Evolutionary conservation across 768 basidiomycete species (phyloP).

Genomic region (Pleurotus sapidus): DNA sequence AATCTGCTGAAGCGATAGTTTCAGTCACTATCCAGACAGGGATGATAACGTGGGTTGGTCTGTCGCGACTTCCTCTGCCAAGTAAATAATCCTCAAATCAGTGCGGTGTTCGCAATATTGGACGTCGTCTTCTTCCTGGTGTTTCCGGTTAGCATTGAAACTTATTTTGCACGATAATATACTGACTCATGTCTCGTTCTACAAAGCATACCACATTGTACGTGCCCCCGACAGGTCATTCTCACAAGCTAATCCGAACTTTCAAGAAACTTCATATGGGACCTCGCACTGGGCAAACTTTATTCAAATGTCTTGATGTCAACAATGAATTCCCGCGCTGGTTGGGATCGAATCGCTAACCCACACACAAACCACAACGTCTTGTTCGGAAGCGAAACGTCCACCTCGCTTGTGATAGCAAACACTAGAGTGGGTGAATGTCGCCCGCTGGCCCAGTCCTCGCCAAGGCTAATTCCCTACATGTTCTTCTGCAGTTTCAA

Average conservation of each 20-base stretch:
- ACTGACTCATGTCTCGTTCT: neutral
- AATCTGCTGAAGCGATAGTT: constrained; percentile 8
- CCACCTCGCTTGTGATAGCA: neutral
- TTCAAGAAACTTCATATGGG: constrained; percentile 7
- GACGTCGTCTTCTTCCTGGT: constrained; percentile 28
- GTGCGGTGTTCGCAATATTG: constrained; percentile 22
- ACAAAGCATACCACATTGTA: constrained; percentile 7
- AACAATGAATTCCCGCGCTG: constrained; percentile 6
- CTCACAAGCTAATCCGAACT: neutral
- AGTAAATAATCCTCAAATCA: neutral
- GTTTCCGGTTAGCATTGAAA: constrained; percentile 15
- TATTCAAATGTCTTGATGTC: constrained; percentile 6
- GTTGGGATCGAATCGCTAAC: neutral
- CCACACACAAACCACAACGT: constrained; percentile 2
- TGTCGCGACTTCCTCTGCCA: neutral
- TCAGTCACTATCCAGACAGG: constrained; percentile 29
- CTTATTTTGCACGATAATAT: neutral
- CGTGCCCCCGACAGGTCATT: neutral
- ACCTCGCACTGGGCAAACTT: constrained; percentile 6
- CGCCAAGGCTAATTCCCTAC: neutral
- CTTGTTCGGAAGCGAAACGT: neutral
- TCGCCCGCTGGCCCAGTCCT: neutral
- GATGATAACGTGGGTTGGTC: constrained; percentile 13
- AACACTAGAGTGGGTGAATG: neutral
- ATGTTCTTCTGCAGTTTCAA: neutral